Evolutionary conservation across 2,329 filamentous ascomycete species (phyloP), one percentile per base, ranked within the genome.

Genomic region (Colletotrichum sp.): DNA sequence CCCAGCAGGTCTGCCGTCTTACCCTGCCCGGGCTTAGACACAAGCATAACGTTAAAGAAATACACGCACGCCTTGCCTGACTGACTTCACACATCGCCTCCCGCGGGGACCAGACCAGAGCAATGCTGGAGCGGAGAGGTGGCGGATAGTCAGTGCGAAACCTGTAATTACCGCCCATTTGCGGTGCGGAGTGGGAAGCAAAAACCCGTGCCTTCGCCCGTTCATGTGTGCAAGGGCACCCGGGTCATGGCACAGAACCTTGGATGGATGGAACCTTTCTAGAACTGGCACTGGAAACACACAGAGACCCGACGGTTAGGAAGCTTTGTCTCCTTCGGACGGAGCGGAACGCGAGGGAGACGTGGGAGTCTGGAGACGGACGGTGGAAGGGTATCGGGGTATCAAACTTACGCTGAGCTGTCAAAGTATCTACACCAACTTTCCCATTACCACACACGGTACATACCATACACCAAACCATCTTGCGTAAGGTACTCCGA

Each of bases 261-360:
- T 43, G n/a, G 24, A 10, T 16, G 10, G 34, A 67, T 56, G 26
- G 63, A 75, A 73, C 56, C 26, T 48, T 75, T 75, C 69, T 75
- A 68, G 69, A 73, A 75, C n/a, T 48, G 56, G 13, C 16, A 30
- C 10, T 48, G 55, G 55, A 62, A 52, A 48, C 55, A 64, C 43
- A 62, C 30, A 43, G 69, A 67, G 73, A 75, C 73, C 69, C 69
- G 63, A 73, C 56, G 26, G 24, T 68, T 28, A 38, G 72, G 72
- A 75, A 75, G 69, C 73, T 75, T 73, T 68, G 32, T 75, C 63
- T 68, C 56, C 71, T 75, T 75, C 73, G 73, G 73, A 75, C 73
- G 73, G 73, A 63, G 69, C 69, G 73, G 73, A 73, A 73, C 56
- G 72, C 72, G 65, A 69, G 38, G 65, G 59, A 64, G 55, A 48